Evolutionary conservation across 768 basidiomycete species (phyloP).

Genomic region (Xerocomellus intermedius): DNA sequence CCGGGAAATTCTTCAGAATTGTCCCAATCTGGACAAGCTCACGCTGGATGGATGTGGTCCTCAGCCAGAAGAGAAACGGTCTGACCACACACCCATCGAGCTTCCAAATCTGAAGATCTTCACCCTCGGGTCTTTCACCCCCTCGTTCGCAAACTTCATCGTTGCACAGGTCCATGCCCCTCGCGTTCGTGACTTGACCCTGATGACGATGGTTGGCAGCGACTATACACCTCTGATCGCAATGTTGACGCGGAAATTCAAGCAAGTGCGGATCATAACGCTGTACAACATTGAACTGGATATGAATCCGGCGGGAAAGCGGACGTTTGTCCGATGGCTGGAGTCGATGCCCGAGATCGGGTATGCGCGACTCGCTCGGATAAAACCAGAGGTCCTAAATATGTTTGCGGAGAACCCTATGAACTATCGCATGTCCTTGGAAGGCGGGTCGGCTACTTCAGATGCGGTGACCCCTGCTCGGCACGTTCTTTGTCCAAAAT

Average conservation of each 20-base stretch:
- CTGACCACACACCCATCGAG: slow-evolving; percentile 38
- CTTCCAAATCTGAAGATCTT: slow-evolving; percentile 52
- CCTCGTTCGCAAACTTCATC: slow-evolving; percentile 46
- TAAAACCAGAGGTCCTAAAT: slow-evolving; percentile 43
- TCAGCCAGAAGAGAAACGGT: slow-evolving; percentile 26
- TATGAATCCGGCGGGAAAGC: slow-evolving; percentile 21
- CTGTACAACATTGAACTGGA: slow-evolving; percentile 45
- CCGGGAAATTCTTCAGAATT: slow-evolving; percentile 48
- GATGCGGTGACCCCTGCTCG: slow-evolving; percentile 4
- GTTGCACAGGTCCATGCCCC: slow-evolving; percentile 54
- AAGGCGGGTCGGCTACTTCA: slow-evolving; percentile 1
- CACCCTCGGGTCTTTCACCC: slow-evolving; percentile 54
- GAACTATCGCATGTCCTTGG: slow-evolving; percentile 15
- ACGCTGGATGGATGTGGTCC: slow-evolving; percentile 66
- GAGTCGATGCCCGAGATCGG: slow-evolving; percentile 55
- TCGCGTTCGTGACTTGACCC: slow-evolving; percentile 52
- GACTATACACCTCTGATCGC: slow-evolving; percentile 52
- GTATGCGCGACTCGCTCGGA: slow-evolving; percentile 49
- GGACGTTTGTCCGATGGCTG: slow-evolving; percentile 48
- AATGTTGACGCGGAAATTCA: slow-evolving; percentile 47
- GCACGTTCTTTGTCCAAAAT: slow-evolving; percentile 42
- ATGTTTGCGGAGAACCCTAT: slow-evolving; percentile 46
- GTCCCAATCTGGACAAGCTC: slow-evolving; percentile 52
- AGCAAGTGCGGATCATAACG: slow-evolving; percentile 53
- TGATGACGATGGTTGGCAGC: slow-evolving; percentile 51